Conservation (phyloP, 1,284 basidiomycete species). For the Coriolopsis trogii region DNA sequence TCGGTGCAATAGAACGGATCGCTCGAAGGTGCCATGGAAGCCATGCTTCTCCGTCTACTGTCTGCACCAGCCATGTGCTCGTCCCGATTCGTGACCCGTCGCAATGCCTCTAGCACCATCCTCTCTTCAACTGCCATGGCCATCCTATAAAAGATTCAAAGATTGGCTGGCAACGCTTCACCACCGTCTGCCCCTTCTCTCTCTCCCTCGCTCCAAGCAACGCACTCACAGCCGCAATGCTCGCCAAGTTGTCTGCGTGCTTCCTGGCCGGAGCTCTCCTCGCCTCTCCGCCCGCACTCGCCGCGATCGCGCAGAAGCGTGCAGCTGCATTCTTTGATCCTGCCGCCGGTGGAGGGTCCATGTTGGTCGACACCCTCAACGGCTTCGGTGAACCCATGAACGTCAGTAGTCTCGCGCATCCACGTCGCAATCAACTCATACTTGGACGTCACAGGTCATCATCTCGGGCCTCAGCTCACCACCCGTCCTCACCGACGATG, state of each 20-base stretch:
- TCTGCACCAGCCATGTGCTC: too few species aligned
- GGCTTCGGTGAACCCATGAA: conserved; percentile 73
- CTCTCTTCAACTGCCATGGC: too few species aligned
- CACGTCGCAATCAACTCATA: conserved; percentile 33
- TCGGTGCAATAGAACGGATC: not conserved
- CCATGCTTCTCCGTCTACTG: too few species aligned
- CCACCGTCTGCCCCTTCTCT: conserved; percentile 4
- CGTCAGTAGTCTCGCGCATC: conserved; percentile 41
- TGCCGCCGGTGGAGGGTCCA: conserved; percentile 49
- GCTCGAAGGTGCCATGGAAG: not conserved
- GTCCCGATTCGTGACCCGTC: too few species aligned
- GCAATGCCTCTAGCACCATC: too few species aligned
- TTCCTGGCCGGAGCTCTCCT: conserved; percentile 16
- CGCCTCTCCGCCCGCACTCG: conserved; percentile 6
- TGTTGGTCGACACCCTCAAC: conserved; percentile 50
- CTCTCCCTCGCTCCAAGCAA: not conserved
- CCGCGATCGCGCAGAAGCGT: conserved; percentile 11
- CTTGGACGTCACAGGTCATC: conserved; percentile 49
- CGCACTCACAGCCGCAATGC: conserved; percentile 3
- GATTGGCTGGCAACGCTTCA: not conserved
- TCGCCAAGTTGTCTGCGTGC: conserved; percentile 13
- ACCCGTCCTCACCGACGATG: conserved; percentile 64
- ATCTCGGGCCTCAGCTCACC: conserved; percentile 68
- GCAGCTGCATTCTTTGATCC: conserved; percentile 47
- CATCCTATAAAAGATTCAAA: conserved; percentile 8